These are phyloP conservation scores for Pugionium dolabratum DNA, from an alignment of 345 rosid genomes.

Conservation along the genomic window DNA sequence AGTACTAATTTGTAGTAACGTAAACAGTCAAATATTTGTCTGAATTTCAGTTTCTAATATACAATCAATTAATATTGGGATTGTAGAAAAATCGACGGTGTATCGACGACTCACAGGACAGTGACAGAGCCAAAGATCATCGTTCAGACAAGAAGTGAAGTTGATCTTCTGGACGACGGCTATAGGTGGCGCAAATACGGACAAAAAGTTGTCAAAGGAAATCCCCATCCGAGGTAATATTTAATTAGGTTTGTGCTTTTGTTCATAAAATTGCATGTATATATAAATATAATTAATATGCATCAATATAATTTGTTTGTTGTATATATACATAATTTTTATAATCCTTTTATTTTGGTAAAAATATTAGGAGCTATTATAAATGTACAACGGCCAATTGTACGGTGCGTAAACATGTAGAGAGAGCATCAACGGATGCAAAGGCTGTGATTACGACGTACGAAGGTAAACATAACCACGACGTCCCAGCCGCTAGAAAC, in stretches of 20 bases:
- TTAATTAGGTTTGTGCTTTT: neutral
- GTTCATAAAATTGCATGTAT: neutral
- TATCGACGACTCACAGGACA: slow-evolving; percentile 61
- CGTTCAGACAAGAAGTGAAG: slow-evolving; percentile 96
- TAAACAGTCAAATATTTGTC: neutral
- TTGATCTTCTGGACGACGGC: slow-evolving; percentile 97
- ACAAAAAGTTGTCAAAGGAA: slow-evolving; percentile 99
- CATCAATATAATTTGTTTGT: too few species aligned
- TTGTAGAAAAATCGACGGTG: slow-evolving; percentile 56
- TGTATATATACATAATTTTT: too few species aligned
- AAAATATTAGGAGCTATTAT: slow-evolving; percentile 73
- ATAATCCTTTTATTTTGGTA: slow-evolving; percentile 4
- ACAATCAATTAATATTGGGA: slow-evolving; percentile 6
- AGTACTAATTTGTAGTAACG: neutral
- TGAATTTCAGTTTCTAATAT: neutral
- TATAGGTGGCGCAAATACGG: slow-evolving; percentile 99
- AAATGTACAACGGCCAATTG: slow-evolving; percentile 85
- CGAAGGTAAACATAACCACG: slow-evolving; percentile 93
- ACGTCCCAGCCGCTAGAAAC: slow-evolving; percentile 76
- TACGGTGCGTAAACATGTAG: slow-evolving; percentile 92
- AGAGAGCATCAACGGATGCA: slow-evolving; percentile 86
- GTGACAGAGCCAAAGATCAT: slow-evolving; percentile 85
- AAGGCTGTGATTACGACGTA: slow-evolving; percentile 93
- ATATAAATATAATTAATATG: neutral
- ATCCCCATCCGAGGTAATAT: slow-evolving; percentile 83